A percentile compares a stretch with the other conserved stretches of the same genome.
phyloP scores from a whole-genome alignment of 805 yeast species.

The Metschnikowia cerradonensis region DNA sequence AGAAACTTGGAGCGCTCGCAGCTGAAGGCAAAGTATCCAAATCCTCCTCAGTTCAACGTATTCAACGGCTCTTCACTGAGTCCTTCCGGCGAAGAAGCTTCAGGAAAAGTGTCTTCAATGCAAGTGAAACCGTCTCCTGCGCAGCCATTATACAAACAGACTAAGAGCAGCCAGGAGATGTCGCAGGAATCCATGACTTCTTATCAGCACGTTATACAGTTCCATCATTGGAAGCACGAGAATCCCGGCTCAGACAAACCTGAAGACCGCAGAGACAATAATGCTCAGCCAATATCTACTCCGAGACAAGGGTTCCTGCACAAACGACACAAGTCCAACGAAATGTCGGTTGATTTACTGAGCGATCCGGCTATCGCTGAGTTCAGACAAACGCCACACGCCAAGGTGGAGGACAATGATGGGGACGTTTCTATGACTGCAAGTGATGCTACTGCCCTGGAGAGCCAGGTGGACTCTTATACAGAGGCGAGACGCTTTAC shows the following conservation, averaged over 20 bases:
- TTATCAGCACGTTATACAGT: slow-evolving; percentile 50
- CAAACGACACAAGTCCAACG: slow-evolving; percentile 34
- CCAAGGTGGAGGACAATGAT: slow-evolving; percentile 6
- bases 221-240: slow-evolving; percentile 56
- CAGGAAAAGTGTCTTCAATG: slow-evolving; percentile 31
- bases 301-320: slow-evolving; percentile 18
- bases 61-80: neutral
- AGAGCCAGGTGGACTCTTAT: neutral
- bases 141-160: slow-evolving; percentile 35
- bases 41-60: neutral
- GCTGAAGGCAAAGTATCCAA: neutral
- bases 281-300: neutral
- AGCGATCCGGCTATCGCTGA: slow-evolving; percentile 4
- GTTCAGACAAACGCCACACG: neutral
- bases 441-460: slow-evolving; percentile 6
- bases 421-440: slow-evolving; percentile 17
- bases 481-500: slow-evolving; percentile 3
- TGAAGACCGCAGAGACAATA: slow-evolving; percentile 5
- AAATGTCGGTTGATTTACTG: slow-evolving; percentile 28
- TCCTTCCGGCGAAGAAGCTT: neutral
- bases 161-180: slow-evolving; percentile 28
- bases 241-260: slow-evolving; percentile 17
- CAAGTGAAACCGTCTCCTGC: slow-evolving; percentile 43
- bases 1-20: slow-evolving; percentile 4
- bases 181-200: slow-evolving; percentile 43